phyloP scores from a whole-genome alignment of 805 yeast species.

The Starmerella bombicola region DNA sequence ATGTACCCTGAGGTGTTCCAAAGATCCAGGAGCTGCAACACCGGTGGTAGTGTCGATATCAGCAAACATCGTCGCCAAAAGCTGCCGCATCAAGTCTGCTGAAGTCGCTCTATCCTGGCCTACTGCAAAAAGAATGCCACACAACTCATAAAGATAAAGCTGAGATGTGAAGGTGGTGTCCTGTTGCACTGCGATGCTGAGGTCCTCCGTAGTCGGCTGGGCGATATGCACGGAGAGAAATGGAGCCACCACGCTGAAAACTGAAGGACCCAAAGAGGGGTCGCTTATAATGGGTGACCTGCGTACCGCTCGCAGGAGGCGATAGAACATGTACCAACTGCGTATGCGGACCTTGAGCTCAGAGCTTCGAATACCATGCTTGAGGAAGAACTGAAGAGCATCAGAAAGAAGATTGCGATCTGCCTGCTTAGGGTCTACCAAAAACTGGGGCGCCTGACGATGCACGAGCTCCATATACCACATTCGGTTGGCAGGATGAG shows the following conservation, averaged over 20 bases:
- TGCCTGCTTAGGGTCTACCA: constrained; percentile 22
- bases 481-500: constrained; percentile 70
- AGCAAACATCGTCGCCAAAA: constrained; percentile 15
- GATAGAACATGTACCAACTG: constrained; percentile 79
- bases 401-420: constrained; percentile 37
- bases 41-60: constrained; percentile 23
- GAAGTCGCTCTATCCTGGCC: constrained; percentile 31
- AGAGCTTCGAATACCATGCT: constrained; percentile 70
- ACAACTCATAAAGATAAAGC: constrained; percentile 69
- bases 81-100: constrained; percentile 18
- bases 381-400: constrained; percentile 64
- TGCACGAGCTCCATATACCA: constrained; percentile 74
- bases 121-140: constrained; percentile 62
- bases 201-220: constrained; percentile 28
- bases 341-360: constrained; percentile 65
- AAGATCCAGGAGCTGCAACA: constrained; percentile 24
- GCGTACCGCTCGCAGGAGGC: constrained; percentile 63
- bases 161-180: constrained; percentile 61
- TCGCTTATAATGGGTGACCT: constrained; percentile 41
- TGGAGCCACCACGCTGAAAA: constrained; percentile 46
- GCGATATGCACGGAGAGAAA: constrained; percentile 53
- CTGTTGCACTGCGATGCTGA: constrained; percentile 26
- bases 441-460: constrained; percentile 57
- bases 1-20: constrained; percentile 50
- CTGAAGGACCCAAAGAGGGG: constrained; percentile 38